Conservation (phyloP, 164 flowering plant species). For the Hamamelis virginiana region DNA sequence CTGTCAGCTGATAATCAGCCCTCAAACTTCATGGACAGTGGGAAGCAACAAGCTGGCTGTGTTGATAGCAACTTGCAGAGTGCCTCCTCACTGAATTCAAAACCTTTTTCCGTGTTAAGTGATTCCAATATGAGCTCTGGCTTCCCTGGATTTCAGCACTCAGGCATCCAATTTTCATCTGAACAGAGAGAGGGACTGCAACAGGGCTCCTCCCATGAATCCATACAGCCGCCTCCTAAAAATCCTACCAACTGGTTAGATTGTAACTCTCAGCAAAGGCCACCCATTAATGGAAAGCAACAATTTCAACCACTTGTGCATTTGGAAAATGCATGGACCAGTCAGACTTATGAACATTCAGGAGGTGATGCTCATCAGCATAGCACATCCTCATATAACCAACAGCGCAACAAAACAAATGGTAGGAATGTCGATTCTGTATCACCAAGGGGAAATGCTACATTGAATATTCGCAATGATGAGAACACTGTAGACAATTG, state of each 20-base stretch:
- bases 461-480: slow-evolving; percentile 6
- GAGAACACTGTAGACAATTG: slow-evolving; percentile 14
- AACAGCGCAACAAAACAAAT: slow-evolving; percentile 19
- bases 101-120: slow-evolving; percentile 28
- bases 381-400: slow-evolving; percentile 22
- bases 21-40: slow-evolving; percentile 35
- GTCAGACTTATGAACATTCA: slow-evolving; percentile 36
- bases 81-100: slow-evolving; percentile 42
- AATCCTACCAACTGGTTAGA: slow-evolving; percentile 42
- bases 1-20: slow-evolving; percentile 46
- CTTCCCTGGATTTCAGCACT: slow-evolving; percentile 39
- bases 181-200: slow-evolving; percentile 32
- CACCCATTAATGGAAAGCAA: slow-evolving; percentile 32
- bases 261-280: slow-evolving; percentile 31
- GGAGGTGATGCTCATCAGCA: slow-evolving; percentile 28
- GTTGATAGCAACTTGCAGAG: slow-evolving; percentile 41
- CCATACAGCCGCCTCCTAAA: slow-evolving; percentile 34
- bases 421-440: slow-evolving; percentile 25
- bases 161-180: slow-evolving; percentile 22
- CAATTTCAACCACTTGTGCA: slow-evolving; percentile 34
- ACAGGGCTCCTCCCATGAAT: slow-evolving; percentile 32
- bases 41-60: slow-evolving; percentile 44
- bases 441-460: slow-evolving; percentile 18
- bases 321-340: slow-evolving; percentile 37
- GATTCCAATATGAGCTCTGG: slow-evolving; percentile 34